Percentiles rank a stretch among this genome's conserved stretches.
Evolutionary conservation across 306 rosid species (phyloP).

Genomic region (apple (Malus domestica)): DNA sequence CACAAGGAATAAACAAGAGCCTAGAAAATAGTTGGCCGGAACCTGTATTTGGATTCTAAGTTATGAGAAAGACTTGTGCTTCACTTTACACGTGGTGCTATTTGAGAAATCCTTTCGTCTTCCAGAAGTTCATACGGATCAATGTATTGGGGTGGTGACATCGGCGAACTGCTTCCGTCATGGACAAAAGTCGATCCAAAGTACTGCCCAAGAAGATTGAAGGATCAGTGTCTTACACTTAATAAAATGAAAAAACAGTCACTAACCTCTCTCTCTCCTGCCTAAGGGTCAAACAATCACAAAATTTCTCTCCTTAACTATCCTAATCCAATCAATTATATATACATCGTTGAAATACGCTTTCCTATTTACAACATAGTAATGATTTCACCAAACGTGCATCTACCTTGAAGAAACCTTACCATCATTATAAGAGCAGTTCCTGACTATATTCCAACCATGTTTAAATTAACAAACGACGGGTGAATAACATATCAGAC

Average conservation of each 20-base stretch:
- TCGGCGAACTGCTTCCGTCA: slow-evolving; percentile 47
- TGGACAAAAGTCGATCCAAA: slow-evolving; percentile 76
- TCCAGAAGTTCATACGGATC: slow-evolving; percentile 87
- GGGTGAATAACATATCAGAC: background rate
- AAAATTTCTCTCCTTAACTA: background rate
- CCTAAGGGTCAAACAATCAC: background rate
- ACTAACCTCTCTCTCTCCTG: background rate
- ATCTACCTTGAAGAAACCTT: background rate
- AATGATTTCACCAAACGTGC: background rate
- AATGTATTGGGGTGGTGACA: slow-evolving; percentile 64
- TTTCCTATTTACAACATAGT: background rate
- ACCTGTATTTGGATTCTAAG: slow-evolving; percentile 1
- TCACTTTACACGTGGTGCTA: slow-evolving; percentile 66
- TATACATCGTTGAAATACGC: background rate
- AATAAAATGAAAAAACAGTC: background rate
- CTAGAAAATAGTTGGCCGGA: slow-evolving; percentile 7
- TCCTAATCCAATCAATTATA: background rate
- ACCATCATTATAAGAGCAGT: background rate
- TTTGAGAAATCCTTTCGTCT: slow-evolving; percentile 85
- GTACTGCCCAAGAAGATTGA: slow-evolving; percentile 46
- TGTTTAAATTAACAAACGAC: background rate
- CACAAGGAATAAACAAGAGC: slow-evolving; percentile 6
- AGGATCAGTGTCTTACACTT: background rate
- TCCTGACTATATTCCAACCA: background rate
- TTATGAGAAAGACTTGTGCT: background rate